phyloP scores from a whole-genome alignment of 1,284 basidiomycete species.

The Athelia psychrophila region DNA sequence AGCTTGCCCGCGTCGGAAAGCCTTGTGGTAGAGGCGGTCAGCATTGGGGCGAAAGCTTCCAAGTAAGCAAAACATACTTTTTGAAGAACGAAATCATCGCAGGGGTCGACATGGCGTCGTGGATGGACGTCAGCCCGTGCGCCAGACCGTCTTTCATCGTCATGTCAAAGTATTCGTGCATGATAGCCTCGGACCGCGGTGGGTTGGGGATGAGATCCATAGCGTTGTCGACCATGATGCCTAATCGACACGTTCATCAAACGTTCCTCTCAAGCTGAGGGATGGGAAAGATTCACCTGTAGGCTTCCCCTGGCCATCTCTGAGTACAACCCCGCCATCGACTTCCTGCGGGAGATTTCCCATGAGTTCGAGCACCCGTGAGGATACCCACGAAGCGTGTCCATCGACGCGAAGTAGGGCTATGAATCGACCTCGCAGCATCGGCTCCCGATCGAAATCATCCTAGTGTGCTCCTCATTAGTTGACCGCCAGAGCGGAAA shows the following conservation, averaged over 20 bases:
- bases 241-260: constrained; percentile 26
- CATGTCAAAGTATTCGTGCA: constrained; percentile 58
- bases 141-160: constrained; percentile 67
- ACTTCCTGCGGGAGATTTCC: constrained; percentile 53
- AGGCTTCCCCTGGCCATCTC: constrained; percentile 60
- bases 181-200: constrained; percentile 54
- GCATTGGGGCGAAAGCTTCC: constrained; percentile 1
- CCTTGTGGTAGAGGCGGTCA: constrained; percentile 32
- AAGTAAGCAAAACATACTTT: constrained; percentile 34
- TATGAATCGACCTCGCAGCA: constrained; percentile 66
- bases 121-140: constrained; percentile 79
- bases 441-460: constrained; percentile 59
- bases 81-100: constrained; percentile 64
- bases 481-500: constrained; percentile 34
- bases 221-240: constrained; percentile 72
- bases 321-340: constrained; percentile 75
- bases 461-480: constrained; percentile 53
- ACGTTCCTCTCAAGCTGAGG: constrained; percentile 3
- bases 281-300: constrained; percentile 75
- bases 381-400: constrained; percentile 86
- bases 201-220: constrained; percentile 70
- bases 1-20: constrained; percentile 59
- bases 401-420: constrained; percentile 74
- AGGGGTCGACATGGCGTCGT: constrained; percentile 68
- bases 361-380: constrained; percentile 61